These are phyloP conservation scores for Aphanomyces invadans DNA, from an alignment of 352 stramenopile species.

Conservation along the genomic window DNA sequence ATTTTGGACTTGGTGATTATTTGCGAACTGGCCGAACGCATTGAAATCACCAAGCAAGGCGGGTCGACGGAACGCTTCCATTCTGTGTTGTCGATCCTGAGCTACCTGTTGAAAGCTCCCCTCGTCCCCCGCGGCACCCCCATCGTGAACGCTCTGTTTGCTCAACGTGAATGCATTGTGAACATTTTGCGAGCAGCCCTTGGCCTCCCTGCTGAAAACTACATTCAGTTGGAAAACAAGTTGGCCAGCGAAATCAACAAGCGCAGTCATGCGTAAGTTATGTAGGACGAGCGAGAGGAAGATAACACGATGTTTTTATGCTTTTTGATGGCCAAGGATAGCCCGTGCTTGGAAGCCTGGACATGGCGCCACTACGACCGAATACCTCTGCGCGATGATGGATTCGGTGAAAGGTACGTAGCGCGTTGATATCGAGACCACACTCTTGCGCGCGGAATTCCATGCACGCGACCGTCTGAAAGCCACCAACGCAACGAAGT, in stretches of 20 bases:
- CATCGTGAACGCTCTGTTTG: slow-evolving; percentile 98
- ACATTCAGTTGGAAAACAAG: slow-evolving; percentile 98
- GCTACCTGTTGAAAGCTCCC: slow-evolving; percentile 99
- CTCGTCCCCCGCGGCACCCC: slow-evolving; percentile 96
- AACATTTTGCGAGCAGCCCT: slow-evolving; percentile 98
- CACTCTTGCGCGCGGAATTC: too few species aligned
- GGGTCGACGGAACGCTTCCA: slow-evolving; percentile 90
- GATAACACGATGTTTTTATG: slow-evolving; percentile 10
- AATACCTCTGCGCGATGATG: too few species aligned
- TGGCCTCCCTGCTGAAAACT: slow-evolving; percentile 94
- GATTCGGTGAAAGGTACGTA: too few species aligned
- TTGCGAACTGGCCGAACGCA: slow-evolving; percentile 95
- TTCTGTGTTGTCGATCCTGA: slow-evolving; percentile 95
- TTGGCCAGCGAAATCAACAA: slow-evolving; percentile 68
- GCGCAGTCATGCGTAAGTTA: background rate
- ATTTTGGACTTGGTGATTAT: slow-evolving; percentile 99
- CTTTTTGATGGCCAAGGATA: background rate
- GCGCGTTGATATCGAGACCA: too few species aligned
- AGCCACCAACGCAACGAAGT: too few species aligned
- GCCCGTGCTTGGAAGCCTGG: too few species aligned
- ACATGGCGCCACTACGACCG: too few species aligned
- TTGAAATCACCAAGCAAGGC: slow-evolving; percentile 91
- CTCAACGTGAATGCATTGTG: slow-evolving; percentile 95
- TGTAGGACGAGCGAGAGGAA: background rate
- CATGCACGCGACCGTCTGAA: too few species aligned